Conservation (phyloP, 2,329 filamentous ascomycete genomes). For the Fusarium cicatricum region DNA sequence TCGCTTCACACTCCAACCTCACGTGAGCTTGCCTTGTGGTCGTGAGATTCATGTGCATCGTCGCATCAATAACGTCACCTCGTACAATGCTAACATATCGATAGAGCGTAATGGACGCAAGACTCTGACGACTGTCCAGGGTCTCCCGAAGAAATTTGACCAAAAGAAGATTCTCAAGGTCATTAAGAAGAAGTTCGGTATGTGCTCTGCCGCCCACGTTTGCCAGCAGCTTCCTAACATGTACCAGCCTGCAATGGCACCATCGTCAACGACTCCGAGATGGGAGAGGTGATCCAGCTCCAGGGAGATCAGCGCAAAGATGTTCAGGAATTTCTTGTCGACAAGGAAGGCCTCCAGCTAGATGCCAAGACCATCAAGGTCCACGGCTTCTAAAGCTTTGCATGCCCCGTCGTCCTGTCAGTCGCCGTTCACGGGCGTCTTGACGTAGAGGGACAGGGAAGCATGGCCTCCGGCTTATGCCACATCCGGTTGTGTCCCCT, state of each 20-base stretch:
- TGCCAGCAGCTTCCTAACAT: constrained; percentile 2
- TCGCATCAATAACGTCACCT: neutral
- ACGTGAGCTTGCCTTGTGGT: constrained; percentile 17
- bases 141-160: constrained; percentile 98
- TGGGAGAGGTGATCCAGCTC: constrained; percentile 99
- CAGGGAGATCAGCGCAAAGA: constrained; percentile 99
- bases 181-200: constrained; percentile 99
- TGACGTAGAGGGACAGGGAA: constrained; percentile 46
- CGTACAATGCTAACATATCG: constrained; percentile 10
- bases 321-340: constrained; percentile 95
- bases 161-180: constrained; percentile 99
- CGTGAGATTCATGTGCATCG: constrained; percentile 1
- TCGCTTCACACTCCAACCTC: constrained; percentile 19
- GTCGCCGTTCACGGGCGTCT: constrained; percentile 43
- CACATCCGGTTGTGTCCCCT: constrained; percentile 41
- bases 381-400: constrained; percentile 58
- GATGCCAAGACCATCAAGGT: constrained; percentile 98
- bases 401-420: constrained; percentile 52
- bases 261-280: constrained; percentile 93
- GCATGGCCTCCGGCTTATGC: constrained; percentile 44
- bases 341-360: constrained; percentile 93
- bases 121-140: constrained; percentile 99
- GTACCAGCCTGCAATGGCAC: constrained; percentile 96
- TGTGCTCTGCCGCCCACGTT: constrained; percentile 41
- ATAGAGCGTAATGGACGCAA: constrained; percentile 99